phyloP scores from a whole-genome alignment of 2,329 filamentous ascomycete genomes.

The Penicillium sp. region DNA sequence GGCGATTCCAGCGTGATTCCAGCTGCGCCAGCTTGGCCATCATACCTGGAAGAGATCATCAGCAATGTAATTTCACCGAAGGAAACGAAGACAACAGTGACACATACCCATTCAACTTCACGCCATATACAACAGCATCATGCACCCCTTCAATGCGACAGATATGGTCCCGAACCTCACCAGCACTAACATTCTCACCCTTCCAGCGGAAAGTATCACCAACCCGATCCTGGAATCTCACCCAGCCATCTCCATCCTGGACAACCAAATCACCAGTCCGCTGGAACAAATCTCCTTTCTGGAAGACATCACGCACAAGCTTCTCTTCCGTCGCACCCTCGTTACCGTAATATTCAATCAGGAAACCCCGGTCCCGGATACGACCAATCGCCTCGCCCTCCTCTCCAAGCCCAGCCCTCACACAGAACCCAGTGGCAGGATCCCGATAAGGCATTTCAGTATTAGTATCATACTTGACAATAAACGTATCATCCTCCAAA shows the following conservation, averaged over 20 bases:
- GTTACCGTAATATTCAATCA: slow-evolving; percentile 47
- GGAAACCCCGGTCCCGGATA: slow-evolving; percentile 39
- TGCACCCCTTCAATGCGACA: slow-evolving; percentile 41
- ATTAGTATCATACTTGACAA: slow-evolving; percentile 46
- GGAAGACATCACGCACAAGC: slow-evolving; percentile 45
- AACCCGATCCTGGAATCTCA: slow-evolving; percentile 47
- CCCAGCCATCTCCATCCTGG: slow-evolving; percentile 43
- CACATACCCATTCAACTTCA: slow-evolving; percentile 42
- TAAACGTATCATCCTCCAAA: slow-evolving; percentile 44
- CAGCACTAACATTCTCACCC: slow-evolving; percentile 50
- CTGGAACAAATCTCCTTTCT: slow-evolving; percentile 48
- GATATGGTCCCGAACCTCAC: slow-evolving; percentile 48
- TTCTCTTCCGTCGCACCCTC: slow-evolving; percentile 46
- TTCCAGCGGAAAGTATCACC: slow-evolving; percentile 44
- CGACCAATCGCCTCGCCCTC: slow-evolving; percentile 49
- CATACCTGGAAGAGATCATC: slow-evolving; percentile 38
- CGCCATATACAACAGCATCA: slow-evolving; percentile 48
- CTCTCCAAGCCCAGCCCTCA: slow-evolving; percentile 38
- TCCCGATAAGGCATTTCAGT: slow-evolving; percentile 45
- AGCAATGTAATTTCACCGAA: neutral
- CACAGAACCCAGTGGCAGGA: slow-evolving; percentile 47
- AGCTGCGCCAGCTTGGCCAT: slow-evolving; percentile 51
- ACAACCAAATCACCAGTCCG: slow-evolving; percentile 48
- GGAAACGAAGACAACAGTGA: neutral
- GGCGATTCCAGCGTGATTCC: slow-evolving; percentile 44